Conservation (phyloP, 371 early-diverging fungal species). For the Haplosporangium sp. region DNA sequence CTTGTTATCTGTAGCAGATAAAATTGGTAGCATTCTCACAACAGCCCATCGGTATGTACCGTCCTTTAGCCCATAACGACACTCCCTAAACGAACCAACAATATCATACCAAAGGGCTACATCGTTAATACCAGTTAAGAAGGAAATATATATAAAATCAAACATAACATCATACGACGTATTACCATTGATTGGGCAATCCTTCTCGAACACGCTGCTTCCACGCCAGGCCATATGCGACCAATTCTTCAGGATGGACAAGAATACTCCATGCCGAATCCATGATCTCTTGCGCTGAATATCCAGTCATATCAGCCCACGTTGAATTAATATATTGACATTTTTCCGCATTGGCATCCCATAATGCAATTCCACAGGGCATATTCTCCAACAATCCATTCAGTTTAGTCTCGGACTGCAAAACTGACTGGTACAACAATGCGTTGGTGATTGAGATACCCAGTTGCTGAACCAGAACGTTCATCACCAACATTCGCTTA, state of each 20-base stretch:
- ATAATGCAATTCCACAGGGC: constrained; percentile 51
- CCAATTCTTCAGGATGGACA: constrained; percentile 31
- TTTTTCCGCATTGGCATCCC: constrained; percentile 39
- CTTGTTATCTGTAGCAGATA: constrained; percentile 19
- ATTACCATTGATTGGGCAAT: constrained; percentile 43
- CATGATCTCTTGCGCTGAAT: constrained; percentile 29
- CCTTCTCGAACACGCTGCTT: constrained; percentile 37
- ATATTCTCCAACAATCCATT: constrained; percentile 52
- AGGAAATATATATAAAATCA: neutral
- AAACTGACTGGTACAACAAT: constrained; percentile 58
- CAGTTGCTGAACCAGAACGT: constrained; percentile 67
- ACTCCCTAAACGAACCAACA: constrained; percentile 25
- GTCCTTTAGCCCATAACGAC: constrained; percentile 40
- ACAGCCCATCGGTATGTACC: constrained; percentile 43
- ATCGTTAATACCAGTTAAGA: neutral
- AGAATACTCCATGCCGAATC: constrained; percentile 18
- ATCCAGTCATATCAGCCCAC: constrained; percentile 52
- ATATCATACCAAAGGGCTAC: neutral
- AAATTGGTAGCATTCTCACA: constrained; percentile 50
- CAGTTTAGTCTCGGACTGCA: constrained; percentile 50
- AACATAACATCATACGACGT: no score
- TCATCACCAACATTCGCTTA: constrained; percentile 66
- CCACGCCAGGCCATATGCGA: constrained; percentile 21
- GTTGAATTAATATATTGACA: constrained; percentile 47
- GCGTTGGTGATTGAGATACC: constrained; percentile 73